Conservation (phyloP, 2,329 filamentous ascomycete genomes). For the Leptodontidium sp. region DNA sequence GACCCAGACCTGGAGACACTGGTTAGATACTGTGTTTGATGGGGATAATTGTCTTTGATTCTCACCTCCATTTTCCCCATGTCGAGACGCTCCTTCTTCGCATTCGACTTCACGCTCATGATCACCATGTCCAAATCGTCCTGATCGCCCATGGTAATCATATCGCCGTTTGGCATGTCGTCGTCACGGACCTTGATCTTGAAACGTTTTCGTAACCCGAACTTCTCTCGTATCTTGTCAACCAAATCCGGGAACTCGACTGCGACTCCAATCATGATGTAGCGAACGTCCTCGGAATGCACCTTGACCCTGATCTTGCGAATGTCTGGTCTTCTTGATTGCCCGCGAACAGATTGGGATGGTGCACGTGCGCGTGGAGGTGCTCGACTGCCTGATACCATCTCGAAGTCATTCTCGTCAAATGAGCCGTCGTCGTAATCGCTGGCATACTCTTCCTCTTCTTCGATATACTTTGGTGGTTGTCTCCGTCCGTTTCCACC, state of each 20-base stretch:
- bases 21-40: constrained; percentile 16
- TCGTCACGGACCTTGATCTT: constrained; percentile 92
- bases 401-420: constrained; percentile 83
- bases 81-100: constrained; percentile 77
- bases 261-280: constrained; percentile 82
- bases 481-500: constrained; percentile 52
- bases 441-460: constrained; percentile 80
- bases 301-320: constrained; percentile 90
- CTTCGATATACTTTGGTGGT: constrained; percentile 75
- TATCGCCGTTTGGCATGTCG: constrained; percentile 77
- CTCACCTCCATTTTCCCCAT: constrained; percentile 96
- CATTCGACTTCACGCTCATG: constrained; percentile 70
- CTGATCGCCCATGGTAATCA: constrained; percentile 97
- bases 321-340: constrained; percentile 70
- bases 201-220: constrained; percentile 78
- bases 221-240: constrained; percentile 85
- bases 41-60: constrained; percentile 37
- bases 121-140: constrained; percentile 94
- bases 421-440: constrained; percentile 75
- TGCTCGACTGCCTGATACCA: constrained; percentile 67
- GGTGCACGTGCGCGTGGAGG: constrained; percentile 50
- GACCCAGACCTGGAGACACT: constrained; percentile 42
- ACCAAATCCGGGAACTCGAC: constrained; percentile 81
- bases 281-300: constrained; percentile 88
- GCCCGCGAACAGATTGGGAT: constrained; percentile 54